Conservation (phyloP, 805 yeast species). For the Gaillardinia entomophila region DNA sequence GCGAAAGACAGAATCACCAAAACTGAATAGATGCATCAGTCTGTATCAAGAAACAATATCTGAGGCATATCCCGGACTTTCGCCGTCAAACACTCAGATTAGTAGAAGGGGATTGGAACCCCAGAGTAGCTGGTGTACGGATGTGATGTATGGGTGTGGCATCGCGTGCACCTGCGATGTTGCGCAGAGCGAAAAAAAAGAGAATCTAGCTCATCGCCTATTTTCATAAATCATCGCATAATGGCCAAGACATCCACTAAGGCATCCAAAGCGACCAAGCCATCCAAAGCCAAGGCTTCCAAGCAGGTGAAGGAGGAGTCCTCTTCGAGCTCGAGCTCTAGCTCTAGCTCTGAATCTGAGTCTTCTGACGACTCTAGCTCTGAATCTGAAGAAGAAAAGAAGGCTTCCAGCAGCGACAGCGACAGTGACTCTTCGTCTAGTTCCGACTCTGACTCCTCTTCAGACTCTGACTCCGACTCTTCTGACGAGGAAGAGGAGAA, state of each 20-base stretch:
- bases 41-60: too few species aligned
- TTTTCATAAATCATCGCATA: not conserved
- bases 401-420: conserved; percentile 18
- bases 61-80: too few species aligned
- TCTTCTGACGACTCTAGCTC: conserved; percentile 17
- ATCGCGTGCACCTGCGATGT: too few species aligned
- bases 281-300: conserved; percentile 17
- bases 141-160: too few species aligned
- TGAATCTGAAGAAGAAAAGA: conserved; percentile 16
- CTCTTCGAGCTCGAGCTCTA: conserved; percentile 19
- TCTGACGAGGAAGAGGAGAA: conserved; percentile 16
- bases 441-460: conserved; percentile 10
- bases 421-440: conserved; percentile 18
- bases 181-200: not conserved
- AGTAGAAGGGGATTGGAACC: too few species aligned
- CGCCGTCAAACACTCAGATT: too few species aligned
- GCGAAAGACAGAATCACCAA: too few species aligned
- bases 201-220: not conserved
- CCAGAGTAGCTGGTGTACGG: too few species aligned
- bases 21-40: too few species aligned
- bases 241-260: not conserved
- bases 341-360: conserved; percentile 18
- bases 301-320: conserved; percentile 15
- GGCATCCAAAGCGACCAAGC: not conserved
- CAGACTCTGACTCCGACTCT: conserved; percentile 13